phyloP scores from a whole-genome alignment of 306 rosid species.

The Boehmeria nivea region DNA sequence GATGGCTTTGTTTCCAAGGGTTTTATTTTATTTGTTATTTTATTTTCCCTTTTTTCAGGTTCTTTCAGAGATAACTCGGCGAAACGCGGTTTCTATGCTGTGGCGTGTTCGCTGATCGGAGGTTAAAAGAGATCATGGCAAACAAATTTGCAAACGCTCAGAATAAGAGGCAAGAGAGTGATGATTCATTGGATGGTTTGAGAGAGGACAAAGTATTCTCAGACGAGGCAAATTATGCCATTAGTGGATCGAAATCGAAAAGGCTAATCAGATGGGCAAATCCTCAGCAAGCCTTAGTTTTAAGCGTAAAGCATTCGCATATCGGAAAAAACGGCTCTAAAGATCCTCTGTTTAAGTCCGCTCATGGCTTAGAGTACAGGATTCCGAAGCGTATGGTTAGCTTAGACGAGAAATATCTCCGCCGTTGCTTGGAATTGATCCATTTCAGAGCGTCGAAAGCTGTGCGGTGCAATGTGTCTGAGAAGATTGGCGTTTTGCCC shows the following conservation, averaged over 20 bases:
- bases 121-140: constrained; percentile 47
- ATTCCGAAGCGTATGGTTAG: constrained; percentile 79
- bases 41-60: constrained; percentile 13
- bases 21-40: not conserved
- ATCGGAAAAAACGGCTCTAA: constrained; percentile 39
- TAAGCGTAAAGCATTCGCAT: constrained; percentile 50
- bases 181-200: constrained; percentile 30
- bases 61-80: no score
- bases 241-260: constrained; percentile 39
- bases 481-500: constrained; percentile 35
- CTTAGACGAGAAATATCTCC: constrained; percentile 72
- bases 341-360: constrained; percentile 39
- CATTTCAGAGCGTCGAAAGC: constrained; percentile 56
- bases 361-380: constrained; percentile 45
- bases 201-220: constrained; percentile 39
- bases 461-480: constrained; percentile 40
- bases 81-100: constrained; percentile 20
- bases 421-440: constrained; percentile 69
- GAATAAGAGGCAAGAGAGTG: constrained; percentile 31
- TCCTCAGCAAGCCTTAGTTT: constrained; percentile 39
- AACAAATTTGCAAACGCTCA: constrained; percentile 32
- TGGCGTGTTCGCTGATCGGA: constrained; percentile 21
- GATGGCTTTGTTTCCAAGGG: constrained; percentile 1
- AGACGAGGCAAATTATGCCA: constrained; percentile 35
- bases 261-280: constrained; percentile 51